These are phyloP conservation scores for Gynandropsis gynandra DNA, from an alignment of 345 rosid genomes.

Conservation along the genomic window DNA sequence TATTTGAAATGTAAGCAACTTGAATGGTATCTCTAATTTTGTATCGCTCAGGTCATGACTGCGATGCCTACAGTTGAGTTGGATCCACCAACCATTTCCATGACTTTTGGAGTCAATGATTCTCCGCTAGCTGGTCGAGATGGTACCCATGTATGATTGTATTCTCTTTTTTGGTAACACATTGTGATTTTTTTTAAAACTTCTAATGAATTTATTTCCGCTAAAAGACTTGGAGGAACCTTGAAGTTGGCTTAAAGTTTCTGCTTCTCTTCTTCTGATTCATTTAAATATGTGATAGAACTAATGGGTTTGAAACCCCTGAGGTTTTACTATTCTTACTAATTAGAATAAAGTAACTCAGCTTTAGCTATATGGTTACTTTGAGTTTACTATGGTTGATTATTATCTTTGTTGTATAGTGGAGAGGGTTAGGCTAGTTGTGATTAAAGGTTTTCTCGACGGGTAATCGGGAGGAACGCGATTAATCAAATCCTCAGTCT, in stretches of 20 bases:
- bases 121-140: slow-evolving; percentile 97
- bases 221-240: background rate
- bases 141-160: slow-evolving; percentile 72
- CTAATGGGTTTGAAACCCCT: too few species aligned
- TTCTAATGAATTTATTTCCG: too few species aligned
- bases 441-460: too few species aligned
- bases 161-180: slow-evolving; percentile 4
- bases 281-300: background rate
- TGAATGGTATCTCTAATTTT: slow-evolving; percentile 16
- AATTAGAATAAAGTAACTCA: too few species aligned
- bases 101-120: slow-evolving; percentile 97
- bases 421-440: too few species aligned
- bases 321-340: too few species aligned
- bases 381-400: too few species aligned
- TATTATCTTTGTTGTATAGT: too few species aligned
- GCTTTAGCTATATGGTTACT: too few species aligned
- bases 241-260: slow-evolving; percentile 5
- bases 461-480: too few species aligned
- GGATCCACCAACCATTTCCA: slow-evolving; percentile 99
- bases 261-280: slow-evolving; percentile 5
- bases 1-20: slow-evolving; percentile 15
- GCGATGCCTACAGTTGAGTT: slow-evolving; percentile 78
- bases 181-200: slow-evolving; percentile 1
- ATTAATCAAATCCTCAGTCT: too few species aligned
- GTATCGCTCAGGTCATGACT: slow-evolving; percentile 50